phyloP scores from a whole-genome alignment of 2,329 filamentous ascomycete species.

The Neopestalotiopsis sp. region DNA sequence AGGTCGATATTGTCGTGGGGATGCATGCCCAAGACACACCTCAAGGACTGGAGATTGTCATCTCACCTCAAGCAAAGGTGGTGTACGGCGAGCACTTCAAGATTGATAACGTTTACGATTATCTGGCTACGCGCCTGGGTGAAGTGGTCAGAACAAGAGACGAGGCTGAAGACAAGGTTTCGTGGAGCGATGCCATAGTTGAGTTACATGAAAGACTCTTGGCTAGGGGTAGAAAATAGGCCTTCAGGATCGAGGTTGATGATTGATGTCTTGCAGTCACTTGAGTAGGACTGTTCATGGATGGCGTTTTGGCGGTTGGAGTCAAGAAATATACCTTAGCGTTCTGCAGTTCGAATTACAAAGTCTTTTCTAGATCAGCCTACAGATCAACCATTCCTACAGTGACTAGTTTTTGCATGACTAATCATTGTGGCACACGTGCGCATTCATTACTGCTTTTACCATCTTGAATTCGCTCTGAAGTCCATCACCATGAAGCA shows the following conservation, averaged over 20 bases:
- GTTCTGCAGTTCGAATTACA: neutral
- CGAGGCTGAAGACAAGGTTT: constrained; percentile 39
- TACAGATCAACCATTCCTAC: neutral
- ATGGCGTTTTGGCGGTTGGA: neutral
- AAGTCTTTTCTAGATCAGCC: neutral
- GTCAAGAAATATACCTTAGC: constrained; percentile 1
- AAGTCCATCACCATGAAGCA: no score
- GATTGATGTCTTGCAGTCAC: constrained; percentile 6
- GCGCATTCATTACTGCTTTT: no score
- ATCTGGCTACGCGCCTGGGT: constrained; percentile 61
- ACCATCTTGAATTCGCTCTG: no score
- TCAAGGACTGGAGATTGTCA: constrained; percentile 58
- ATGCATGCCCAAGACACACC: constrained; percentile 52
- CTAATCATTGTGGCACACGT: no score
- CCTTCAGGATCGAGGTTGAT: constrained; percentile 17
- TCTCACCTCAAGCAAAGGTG: constrained; percentile 62
- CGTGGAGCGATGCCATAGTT: constrained; percentile 60
- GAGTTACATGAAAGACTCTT: constrained; percentile 62
- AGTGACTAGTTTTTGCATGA: neutral
- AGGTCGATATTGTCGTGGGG: constrained; percentile 67
- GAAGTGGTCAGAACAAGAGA: constrained; percentile 37
- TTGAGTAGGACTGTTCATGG: neutral
- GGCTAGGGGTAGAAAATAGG: constrained; percentile 57
- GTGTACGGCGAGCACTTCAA: constrained; percentile 83
- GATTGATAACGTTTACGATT: constrained; percentile 75